Evolutionary conservation across 768 basidiomycete species (phyloP).

Genomic region (Boletellus sp.): DNA sequence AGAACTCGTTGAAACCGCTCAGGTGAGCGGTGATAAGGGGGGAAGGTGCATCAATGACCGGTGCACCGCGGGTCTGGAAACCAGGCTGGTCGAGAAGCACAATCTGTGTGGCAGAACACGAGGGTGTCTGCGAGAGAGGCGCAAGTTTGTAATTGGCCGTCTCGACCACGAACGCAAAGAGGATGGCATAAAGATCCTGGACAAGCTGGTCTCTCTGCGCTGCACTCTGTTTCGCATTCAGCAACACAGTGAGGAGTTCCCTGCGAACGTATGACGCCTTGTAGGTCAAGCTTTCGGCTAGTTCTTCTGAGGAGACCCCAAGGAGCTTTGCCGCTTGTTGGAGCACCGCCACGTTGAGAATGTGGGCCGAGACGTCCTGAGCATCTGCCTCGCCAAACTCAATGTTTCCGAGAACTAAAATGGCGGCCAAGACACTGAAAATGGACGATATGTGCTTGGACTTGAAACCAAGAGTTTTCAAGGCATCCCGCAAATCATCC

Average conservation of each 20-base stretch:
- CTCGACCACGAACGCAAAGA: conserved; percentile 62
- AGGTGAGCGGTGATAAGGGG: conserved; percentile 55
- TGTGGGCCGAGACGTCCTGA: conserved; percentile 50
- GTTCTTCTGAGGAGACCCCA: conserved; percentile 51
- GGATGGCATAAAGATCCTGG: conserved; percentile 58
- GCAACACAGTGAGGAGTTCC: conserved; percentile 55
- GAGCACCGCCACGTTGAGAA: conserved; percentile 45
- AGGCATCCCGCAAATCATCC: conserved; percentile 53
- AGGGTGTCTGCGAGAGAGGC: conserved; percentile 39
- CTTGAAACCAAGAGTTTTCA: conserved; percentile 60
- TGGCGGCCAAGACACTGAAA: conserved; percentile 49
- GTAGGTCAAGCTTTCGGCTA: conserved; percentile 51
- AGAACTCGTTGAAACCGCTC: conserved; percentile 60
- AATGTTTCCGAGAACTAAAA: conserved; percentile 56
- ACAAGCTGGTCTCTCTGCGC: conserved; percentile 53
- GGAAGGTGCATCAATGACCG: conserved; percentile 37
- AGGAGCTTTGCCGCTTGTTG: conserved; percentile 48
- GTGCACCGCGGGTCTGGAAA: conserved; percentile 50
- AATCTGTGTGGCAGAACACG: conserved; percentile 45
- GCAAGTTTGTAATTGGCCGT: conserved; percentile 58
- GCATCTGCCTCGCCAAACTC: conserved; percentile 54
- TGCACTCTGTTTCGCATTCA: conserved; percentile 49
- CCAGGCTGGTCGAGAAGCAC: conserved; percentile 54
- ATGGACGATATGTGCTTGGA: conserved; percentile 53
- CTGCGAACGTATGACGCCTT: conserved; percentile 56